Conservation (phyloP, 768 basidiomycete genomes). For the Xerocomus brunneocitrinus region DNA sequence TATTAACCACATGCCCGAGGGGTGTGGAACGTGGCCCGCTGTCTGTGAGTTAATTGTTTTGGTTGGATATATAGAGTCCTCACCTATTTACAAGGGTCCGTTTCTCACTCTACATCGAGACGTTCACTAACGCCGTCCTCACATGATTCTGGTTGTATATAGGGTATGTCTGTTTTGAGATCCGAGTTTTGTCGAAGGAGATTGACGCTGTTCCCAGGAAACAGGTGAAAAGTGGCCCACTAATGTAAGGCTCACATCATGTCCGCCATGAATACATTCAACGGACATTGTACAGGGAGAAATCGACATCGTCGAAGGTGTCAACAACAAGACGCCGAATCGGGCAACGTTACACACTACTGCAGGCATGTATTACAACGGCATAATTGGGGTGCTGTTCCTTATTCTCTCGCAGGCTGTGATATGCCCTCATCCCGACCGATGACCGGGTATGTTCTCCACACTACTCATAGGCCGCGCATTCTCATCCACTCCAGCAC, state of each 20-base stretch:
- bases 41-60: conserved; percentile 24
- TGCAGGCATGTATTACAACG: conserved; percentile 10
- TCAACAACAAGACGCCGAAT: conserved; percentile 28
- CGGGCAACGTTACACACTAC: conserved; percentile 28
- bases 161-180: conserved; percentile 20
- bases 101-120: background rate
- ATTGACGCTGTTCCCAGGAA: conserved; percentile 19
- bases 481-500: conserved; percentile 8
- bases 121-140: background rate
- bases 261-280: background rate
- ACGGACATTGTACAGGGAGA: conserved; percentile 18
- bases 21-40: conserved; percentile 38
- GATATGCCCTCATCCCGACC: conserved; percentile 23
- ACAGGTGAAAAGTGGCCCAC: conserved; percentile 25
- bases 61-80: background rate
- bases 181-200: background rate
- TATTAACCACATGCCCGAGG: conserved; percentile 35
- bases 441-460: conserved; percentile 30
- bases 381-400: background rate
- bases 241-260: conserved; percentile 3
- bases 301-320: conserved; percentile 33
- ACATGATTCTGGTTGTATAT: background rate
- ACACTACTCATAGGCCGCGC: background rate
- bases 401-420: conserved; percentile 22
- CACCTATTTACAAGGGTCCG: conserved; percentile 22